Percentiles rank a stretch among this genome's conserved stretches.
phyloP scores from a whole-genome alignment of 2,329 filamentous ascomycete genomes.

The Diaporthe caulivora region DNA sequence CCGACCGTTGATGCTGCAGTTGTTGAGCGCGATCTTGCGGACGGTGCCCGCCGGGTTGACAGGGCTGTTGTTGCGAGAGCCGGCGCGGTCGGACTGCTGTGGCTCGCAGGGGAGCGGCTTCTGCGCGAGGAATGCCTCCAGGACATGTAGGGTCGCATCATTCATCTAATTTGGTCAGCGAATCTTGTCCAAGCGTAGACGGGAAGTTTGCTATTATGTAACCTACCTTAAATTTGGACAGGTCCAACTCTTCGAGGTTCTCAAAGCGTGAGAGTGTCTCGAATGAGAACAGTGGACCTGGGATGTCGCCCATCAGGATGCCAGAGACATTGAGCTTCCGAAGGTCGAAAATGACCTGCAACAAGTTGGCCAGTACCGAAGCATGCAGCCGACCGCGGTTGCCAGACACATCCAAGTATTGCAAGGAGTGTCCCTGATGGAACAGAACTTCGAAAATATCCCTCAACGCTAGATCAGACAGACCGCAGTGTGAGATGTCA shows the following conservation, averaged over 20 bases:
- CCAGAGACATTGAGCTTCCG: constrained; percentile 64
- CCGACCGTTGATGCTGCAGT: constrained; percentile 64
- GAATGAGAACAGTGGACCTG: constrained; percentile 60
- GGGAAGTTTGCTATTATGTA: no score
- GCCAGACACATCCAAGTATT: constrained; percentile 64
- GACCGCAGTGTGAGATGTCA: constrained; percentile 63
- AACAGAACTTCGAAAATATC: constrained; percentile 62
- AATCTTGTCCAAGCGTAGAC: background rate
- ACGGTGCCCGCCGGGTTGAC: constrained; percentile 52
- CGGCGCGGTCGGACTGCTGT: background rate
- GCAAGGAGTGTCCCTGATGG: constrained; percentile 58
- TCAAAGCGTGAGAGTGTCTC: constrained; percentile 56
- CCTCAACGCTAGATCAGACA: constrained; percentile 62
- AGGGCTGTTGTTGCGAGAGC: constrained; percentile 41
- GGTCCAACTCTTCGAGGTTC: constrained; percentile 65
- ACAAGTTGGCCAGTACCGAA: constrained; percentile 58
- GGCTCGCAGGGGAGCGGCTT: constrained; percentile 33
- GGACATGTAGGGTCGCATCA: constrained; percentile 59
- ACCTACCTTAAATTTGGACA: constrained; percentile 66
- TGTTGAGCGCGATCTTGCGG: constrained; percentile 61
- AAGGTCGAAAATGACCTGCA: constrained; percentile 58
- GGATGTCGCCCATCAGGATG: constrained; percentile 60
- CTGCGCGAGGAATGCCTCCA: constrained; percentile 59
- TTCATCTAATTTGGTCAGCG: constrained; percentile 55
- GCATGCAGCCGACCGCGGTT: constrained; percentile 65